phyloP scores from a whole-genome alignment of 2,329 filamentous ascomycete genomes.

The Teratosphaeria zuluensis region DNA sequence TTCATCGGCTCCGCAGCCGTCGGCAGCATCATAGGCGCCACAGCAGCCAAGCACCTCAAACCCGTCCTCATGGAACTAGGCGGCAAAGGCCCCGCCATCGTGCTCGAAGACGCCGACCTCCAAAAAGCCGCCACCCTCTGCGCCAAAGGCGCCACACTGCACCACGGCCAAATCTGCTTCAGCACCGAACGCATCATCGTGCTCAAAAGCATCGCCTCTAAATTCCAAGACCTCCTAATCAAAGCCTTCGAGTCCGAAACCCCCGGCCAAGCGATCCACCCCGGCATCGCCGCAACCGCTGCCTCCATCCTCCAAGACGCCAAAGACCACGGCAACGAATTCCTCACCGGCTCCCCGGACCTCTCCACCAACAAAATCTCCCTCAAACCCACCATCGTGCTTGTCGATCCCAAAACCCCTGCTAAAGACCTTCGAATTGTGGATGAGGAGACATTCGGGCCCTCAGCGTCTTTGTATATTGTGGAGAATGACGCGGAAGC shows the following conservation, averaged over 20 bases:
- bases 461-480: conserved; percentile 15
- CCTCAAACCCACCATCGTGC: conserved; percentile 12
- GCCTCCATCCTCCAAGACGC: conserved; percentile 18
- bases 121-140: conserved; percentile 29
- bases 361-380: conserved; percentile 5
- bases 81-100: conserved; percentile 37
- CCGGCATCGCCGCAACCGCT: conserved; percentile 22
- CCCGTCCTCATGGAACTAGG: conserved; percentile 41
- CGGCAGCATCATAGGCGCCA: conserved; percentile 32
- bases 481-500: conserved; percentile 18
- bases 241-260: conserved; percentile 5
- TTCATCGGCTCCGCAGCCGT: conserved; percentile 38
- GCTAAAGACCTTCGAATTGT: conserved; percentile 13
- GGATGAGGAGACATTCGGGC: conserved; percentile 23
- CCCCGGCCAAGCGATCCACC: conserved; percentile 11
- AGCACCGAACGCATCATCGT: conserved; percentile 28
- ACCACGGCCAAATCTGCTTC: conserved; percentile 30
- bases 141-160: conserved; percentile 19
- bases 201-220: conserved; percentile 9
- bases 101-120: conserved; percentile 38
- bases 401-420: conserved; percentile 4
- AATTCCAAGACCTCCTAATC: conserved; percentile 11
- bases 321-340: conserved; percentile 14
- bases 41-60: conserved; percentile 34
- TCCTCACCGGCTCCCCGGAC: conserved; percentile 14